Base-by-base conservation (phyloP, 2,329 filamentous ascomycete species). In the Pseudogymnoascus sp. region DNA sequence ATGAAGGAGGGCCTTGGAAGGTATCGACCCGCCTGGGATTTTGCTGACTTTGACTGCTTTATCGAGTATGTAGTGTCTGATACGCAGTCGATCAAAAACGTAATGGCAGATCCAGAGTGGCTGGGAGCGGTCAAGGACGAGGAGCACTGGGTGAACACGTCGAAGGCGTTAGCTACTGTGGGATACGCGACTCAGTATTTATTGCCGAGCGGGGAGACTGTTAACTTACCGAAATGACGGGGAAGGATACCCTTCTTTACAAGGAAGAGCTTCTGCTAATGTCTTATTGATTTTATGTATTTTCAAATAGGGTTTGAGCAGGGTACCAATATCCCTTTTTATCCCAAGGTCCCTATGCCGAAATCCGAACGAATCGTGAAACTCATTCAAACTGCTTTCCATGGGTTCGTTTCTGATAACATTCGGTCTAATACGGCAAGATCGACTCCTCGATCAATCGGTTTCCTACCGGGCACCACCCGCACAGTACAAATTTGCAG, bases 141-240 rank as follows among this genome's bases (percentile, higher is more conserved):
- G 64, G 69, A 72, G n/a, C 65, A 73, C 16, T 72, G 70, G 69
- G 68, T 72, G 63, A 69, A 72, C 62, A 67, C 65, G 5, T 64
- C 66, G 1, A 72, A 64, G 64, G 69, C 70, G 3, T 66, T 72
- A 63, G 43, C 71, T 16, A 70, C 71, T 3, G 60, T 72, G 5
- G 68, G 71, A 28, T 66, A 71, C 61, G 49, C 53, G 37, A 71
- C 68, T 1, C 66, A 70, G 3, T 73, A 71, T 49, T 62, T 74
- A 16, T 61, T 70, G 59, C 65, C 68, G 60, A 66, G 66, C 5
- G 71, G 69, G 28, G 67, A 71, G 67, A 61, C 68, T 25, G 65
- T 73, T 25, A 72, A 70, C 62, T 49, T 69, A 25, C 23, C 31
- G n/a, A 65, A 67, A 37, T 66, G 16, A 63, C n/a, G 8, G 46